These are phyloP conservation scores for Dittrichia graveolens DNA, from an alignment of 129 eudicot genomes.

Conservation along the genomic window DNA sequence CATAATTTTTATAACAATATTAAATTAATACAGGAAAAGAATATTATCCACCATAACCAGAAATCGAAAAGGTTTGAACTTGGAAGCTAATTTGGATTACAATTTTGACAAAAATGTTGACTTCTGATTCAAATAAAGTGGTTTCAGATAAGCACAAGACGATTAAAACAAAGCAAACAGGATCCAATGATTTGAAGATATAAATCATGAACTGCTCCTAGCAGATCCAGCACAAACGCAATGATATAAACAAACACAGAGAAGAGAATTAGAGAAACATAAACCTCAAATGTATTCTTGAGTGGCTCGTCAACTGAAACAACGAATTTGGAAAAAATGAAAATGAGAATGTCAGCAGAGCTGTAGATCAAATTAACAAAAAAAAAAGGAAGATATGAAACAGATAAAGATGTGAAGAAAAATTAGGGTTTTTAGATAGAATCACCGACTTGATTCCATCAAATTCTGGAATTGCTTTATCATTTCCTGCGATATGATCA, in stretches of 20 bases:
- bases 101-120: slow-evolving; percentile 9
- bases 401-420: neutral
- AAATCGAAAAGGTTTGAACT: slow-evolving; percentile 8
- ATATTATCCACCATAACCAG: too few species aligned
- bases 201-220: neutral
- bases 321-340: slow-evolving; percentile 9
- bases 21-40: too few species aligned
- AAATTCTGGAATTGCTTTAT: slow-evolving; percentile 57
- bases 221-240: slow-evolving; percentile 31
- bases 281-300: slow-evolving; percentile 71
- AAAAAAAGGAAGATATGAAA: neutral
- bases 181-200: neutral
- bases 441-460: slow-evolving; percentile 58
- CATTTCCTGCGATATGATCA: slow-evolving; percentile 54
- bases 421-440: slow-evolving; percentile 12
- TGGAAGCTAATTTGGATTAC: neutral
- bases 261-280: slow-evolving; percentile 8
- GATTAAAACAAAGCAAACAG: neutral
- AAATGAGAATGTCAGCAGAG: slow-evolving; percentile 14
- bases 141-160: slow-evolving; percentile 20
- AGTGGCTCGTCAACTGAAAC: slow-evolving; percentile 87
- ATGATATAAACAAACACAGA: neutral
- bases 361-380: slow-evolving; percentile 12
- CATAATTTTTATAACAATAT: too few species aligned
- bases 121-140: slow-evolving; percentile 19